Percentiles rank a stretch among this genome's conserved stretches.
phyloP scores from a whole-genome alignment of 306 rosid genomes.

The Lotus japonicus region DNA sequence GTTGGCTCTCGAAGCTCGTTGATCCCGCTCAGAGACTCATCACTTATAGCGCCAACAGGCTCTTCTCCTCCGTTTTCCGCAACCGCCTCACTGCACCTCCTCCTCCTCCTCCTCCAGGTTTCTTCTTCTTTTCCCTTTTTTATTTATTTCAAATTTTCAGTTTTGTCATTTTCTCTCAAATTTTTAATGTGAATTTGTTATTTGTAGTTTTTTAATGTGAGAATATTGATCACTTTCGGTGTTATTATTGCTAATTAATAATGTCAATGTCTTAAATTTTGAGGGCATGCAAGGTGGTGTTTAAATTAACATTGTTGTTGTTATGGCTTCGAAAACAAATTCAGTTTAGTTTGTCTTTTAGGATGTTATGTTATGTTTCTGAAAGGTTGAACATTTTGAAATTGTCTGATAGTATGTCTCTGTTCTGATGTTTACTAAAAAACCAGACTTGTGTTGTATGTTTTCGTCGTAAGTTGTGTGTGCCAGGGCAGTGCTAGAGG shows the following conservation, averaged over 20 bases:
- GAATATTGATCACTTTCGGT: neutral
- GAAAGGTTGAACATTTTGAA: neutral
- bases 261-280: neutral
- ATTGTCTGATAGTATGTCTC: neutral
- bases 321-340: neutral
- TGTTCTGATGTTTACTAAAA: neutral
- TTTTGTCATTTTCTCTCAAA: neutral
- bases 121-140: neutral
- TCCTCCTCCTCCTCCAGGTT: constrained; percentile 39
- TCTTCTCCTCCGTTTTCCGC: constrained; percentile 68
- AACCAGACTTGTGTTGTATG: neutral
- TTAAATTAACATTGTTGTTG: neutral
- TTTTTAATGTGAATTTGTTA: neutral
- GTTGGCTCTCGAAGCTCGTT: constrained; percentile 82
- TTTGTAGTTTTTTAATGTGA: neutral
- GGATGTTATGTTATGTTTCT: neutral
- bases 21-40: constrained; percentile 94
- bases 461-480: neutral
- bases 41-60: constrained; percentile 51
- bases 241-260: neutral
- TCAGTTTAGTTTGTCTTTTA: neutral
- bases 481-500: neutral
- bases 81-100: constrained; percentile 66
- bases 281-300: neutral
- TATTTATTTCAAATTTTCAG: neutral